Conservation (phyloP, 2,329 filamentous ascomycete species). For the Colletotrichum caudatum region DNA sequence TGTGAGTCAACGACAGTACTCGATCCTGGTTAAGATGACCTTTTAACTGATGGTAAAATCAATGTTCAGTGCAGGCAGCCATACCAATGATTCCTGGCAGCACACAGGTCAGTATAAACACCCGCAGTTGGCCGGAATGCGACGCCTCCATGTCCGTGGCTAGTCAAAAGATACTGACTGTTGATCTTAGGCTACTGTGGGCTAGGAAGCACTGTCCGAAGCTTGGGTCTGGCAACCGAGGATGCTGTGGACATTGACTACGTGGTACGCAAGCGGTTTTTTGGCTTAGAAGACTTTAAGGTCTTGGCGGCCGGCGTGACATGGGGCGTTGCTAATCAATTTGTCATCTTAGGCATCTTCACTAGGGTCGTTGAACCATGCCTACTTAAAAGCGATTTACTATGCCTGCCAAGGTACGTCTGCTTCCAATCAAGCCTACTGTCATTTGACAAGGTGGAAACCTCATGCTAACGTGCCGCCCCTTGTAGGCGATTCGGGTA, state of each 20-base stretch:
- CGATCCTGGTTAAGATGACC: constrained; percentile 16
- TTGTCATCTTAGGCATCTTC: constrained; percentile 74
- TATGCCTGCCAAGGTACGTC: constrained; percentile 65
- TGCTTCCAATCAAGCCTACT: constrained; percentile 29
- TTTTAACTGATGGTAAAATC: constrained; percentile 43
- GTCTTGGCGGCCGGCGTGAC: constrained; percentile 41
- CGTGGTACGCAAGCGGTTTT: constrained; percentile 62
- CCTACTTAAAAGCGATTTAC: constrained; percentile 71
- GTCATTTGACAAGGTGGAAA: constrained; percentile 15
- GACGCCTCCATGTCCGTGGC: constrained; percentile 32
- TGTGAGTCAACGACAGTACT: constrained; percentile 65
- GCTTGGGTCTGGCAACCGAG: constrained; percentile 70
- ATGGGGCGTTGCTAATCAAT: constrained; percentile 27
- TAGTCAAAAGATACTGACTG: constrained; percentile 28
- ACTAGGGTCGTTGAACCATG: constrained; percentile 78
- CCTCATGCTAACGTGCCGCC: constrained; percentile 13
- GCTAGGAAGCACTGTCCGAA: constrained; percentile 74
- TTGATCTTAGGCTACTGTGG: constrained; percentile 75
- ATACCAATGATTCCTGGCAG: constrained; percentile 59
- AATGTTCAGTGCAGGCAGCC: constrained; percentile 65
- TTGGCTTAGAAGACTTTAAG: constrained; percentile 30
- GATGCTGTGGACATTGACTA: constrained; percentile 77
- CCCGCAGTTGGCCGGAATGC: constrained; percentile 1
- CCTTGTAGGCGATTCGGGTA: constrained; percentile 55
- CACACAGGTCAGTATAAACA: constrained; percentile 52